Evolutionary conservation across 768 basidiomycete species (phyloP).

Genomic region (Lentinula sp.): DNA sequence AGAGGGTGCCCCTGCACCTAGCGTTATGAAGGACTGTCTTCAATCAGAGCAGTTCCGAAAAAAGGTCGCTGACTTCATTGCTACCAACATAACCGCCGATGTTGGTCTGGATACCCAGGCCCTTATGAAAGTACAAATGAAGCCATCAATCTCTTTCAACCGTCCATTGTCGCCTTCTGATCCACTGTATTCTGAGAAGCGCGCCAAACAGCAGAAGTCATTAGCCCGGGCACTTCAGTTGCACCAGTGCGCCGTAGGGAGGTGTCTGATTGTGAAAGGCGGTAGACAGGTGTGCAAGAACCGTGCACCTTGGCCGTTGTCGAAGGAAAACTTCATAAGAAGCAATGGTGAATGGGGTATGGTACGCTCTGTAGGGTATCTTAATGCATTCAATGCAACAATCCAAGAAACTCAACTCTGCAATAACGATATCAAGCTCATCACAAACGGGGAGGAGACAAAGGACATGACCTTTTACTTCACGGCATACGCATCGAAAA

Average conservation of each 20-base stretch:
- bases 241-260: constrained; percentile 22
- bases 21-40: no score
- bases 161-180: no score
- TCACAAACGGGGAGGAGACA: constrained; percentile 27
- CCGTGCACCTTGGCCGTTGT: constrained; percentile 20
- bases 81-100: no score
- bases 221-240: no score
- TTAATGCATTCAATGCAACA: constrained; percentile 22
- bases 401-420: constrained; percentile 15
- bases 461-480: constrained; percentile 30
- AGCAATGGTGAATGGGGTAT: constrained; percentile 23
- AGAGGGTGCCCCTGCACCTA: no score
- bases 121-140: no score
- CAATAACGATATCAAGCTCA: constrained; percentile 35
- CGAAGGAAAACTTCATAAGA: constrained; percentile 17
- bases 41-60: no score
- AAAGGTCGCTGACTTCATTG: no score
- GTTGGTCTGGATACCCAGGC: no score
- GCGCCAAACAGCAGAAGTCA: no score
- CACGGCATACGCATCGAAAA: constrained; percentile 33
- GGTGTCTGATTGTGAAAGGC: constrained; percentile 17
- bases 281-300: constrained; percentile 27
- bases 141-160: no score
- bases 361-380: constrained; percentile 9
- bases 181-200: no score